These are phyloP conservation scores for Astragalus membranaceus DNA, from an alignment of 306 rosid species.

Conservation along the genomic window DNA sequence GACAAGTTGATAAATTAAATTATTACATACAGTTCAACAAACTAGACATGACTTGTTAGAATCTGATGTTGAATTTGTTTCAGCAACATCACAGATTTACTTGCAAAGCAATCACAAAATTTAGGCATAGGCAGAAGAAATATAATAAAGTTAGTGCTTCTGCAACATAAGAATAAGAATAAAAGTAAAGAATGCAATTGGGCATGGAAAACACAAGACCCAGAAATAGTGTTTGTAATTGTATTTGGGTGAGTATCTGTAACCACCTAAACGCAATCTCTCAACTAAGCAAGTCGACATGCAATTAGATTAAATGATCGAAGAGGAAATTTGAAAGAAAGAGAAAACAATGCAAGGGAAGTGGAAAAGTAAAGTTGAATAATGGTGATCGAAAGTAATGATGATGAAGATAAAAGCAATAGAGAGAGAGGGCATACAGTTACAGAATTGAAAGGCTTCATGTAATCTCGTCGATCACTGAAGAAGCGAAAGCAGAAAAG, in stretches of 20 bases:
- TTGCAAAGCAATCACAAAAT: background rate
- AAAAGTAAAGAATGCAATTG: background rate
- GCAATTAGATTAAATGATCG: too few relatives aligned
- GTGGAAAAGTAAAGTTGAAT: background rate
- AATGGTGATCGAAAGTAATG: too few relatives aligned
- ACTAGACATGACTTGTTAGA: background rate
- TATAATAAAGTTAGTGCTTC: background rate
- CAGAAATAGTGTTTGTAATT: background rate
- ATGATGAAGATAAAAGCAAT: background rate
- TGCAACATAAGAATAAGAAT: background rate
- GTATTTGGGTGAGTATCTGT: too few relatives aligned
- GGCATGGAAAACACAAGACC: background rate
- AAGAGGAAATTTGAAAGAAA: background rate
- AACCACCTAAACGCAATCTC: too few relatives aligned
- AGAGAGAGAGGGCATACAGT: constrained; percentile 26
- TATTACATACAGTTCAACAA: background rate
- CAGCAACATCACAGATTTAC: too few relatives aligned
- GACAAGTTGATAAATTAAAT: background rate
- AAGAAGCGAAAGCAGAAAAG: constrained; percentile 6
- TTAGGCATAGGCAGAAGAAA: background rate
- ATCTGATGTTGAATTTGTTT: background rate
- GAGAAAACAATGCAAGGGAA: too few relatives aligned
- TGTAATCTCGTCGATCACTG: background rate
- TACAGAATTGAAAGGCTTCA: constrained; percentile 40
- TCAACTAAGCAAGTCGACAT: too few relatives aligned